Evolutionary conservation across 2,329 filamentous ascomycete genomes (phyloP), one percentile per base, ranked within the genome.

Genomic region (Hymenoscyphus scutula): DNA sequence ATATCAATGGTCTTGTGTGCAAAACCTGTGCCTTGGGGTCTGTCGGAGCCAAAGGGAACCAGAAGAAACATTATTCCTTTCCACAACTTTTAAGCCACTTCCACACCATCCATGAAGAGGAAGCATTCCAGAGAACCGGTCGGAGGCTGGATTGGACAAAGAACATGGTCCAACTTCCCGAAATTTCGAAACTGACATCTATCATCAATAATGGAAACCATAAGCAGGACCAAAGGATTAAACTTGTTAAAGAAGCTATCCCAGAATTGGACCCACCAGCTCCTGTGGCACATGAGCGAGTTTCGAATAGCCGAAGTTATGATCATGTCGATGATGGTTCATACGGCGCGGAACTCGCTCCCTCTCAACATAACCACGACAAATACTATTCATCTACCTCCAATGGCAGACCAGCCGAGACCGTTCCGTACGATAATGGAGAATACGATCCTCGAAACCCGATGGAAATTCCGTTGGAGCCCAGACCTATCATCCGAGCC

Each of bases 31-130:
- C 72, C 68, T 71, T 75, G 61, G 73, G 72, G 58, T 69, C 68
- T 62, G 63, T 67, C 19, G 70, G 69, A 38, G 67, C 71, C 45
- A 56, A 61, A 54, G 54, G 53, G 58, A 41, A 65, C 59, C 76
- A 77, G 48, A 75, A 74, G 55, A 78, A 74, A 56, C 74, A 79
- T 10, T 82, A 82, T 64, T 84, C 82, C n/a, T 76, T 89, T 17
- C 80, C 85, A 30, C 81, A 83, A 59, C 81, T 90, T 61, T 82
- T 84, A 64, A 83, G 81, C 61, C 82, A 87, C 66, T 85, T 86
- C 62, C 82, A 85, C 62, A 69, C 66, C n/a, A 54, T 68, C 60
- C 68, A 73, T 71, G 64, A 74, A 67, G 65, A 71, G 62, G 68
- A 69, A 56, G n/a, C 66, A 62, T 55, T 72, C 66, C 64, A 70